These are phyloP conservation scores for Vitis hybrid DNA, from an alignment of 177 flowering plant genomes.

Conservation along the genomic window DNA sequence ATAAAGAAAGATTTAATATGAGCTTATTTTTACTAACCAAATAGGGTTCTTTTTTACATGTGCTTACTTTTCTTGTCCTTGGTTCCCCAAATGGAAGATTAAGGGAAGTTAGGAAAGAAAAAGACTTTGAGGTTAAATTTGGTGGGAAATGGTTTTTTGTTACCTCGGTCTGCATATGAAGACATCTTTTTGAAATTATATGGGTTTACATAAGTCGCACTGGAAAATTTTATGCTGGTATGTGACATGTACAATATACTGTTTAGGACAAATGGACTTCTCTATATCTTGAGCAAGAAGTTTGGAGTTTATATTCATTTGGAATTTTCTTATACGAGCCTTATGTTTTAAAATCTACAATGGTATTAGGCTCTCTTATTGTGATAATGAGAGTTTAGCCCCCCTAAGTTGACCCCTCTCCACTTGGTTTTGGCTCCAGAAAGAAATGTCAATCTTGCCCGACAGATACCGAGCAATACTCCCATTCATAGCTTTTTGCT, in stretches of 20 bases:
- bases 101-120: too few species aligned
- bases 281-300: not conserved
- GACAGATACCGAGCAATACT: conserved; percentile 39
- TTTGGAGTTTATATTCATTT: not conserved
- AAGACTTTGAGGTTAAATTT: too few species aligned
- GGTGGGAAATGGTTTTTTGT: too few species aligned
- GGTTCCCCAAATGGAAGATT: too few species aligned
- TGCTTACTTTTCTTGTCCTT: too few species aligned
- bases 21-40: too few species aligned
- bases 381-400: conserved; percentile 89
- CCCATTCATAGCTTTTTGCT: conserved; percentile 55
- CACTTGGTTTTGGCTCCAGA: conserved; percentile 62
- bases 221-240: too few species aligned
- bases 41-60: too few species aligned
- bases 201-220: too few species aligned
- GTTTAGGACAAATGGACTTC: not conserved
- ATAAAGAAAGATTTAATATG: not conserved
- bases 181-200: too few species aligned
- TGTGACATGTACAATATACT: too few species aligned
- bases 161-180: too few species aligned
- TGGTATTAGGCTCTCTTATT: conserved; percentile 90
- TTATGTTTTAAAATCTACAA: conserved; percentile 57
- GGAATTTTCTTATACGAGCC: not conserved
- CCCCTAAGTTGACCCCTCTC: conserved; percentile 85
- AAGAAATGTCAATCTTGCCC: conserved; percentile 29